A percentile compares a stretch with the other conserved stretches of the same genome.
Conservation (phyloP, 768 basidiomycete species). For the Sistotremastrum suecicum region DNA sequence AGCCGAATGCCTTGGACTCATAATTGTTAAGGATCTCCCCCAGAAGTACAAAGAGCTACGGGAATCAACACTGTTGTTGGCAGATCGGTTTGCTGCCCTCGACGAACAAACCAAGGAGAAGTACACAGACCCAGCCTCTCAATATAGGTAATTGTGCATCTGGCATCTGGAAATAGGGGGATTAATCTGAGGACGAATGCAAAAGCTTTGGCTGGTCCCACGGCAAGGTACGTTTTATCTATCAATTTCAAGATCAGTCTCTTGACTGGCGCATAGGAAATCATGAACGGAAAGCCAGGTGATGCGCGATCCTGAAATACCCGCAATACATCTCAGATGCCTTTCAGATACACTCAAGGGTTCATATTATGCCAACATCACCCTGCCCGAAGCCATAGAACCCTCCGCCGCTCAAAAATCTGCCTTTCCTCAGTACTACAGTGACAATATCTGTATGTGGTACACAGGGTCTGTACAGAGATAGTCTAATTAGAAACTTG, state of each 20-base stretch:
- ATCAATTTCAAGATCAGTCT: conserved; percentile 1
- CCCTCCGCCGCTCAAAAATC: conserved; percentile 40
- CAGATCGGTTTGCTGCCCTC: conserved; percentile 62
- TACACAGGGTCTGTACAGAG: conserved; percentile 1
- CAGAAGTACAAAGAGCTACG: conserved; percentile 44
- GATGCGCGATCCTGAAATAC: conserved; percentile 11
- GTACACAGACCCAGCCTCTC: conserved; percentile 56
- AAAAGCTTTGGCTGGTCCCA: conserved; percentile 92
- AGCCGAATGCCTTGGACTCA: conserved; percentile 62
- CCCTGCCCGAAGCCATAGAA: conserved; percentile 49
- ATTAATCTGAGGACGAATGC: neutral
- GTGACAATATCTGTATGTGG: conserved; percentile 68
- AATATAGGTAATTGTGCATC: conserved; percentile 46
- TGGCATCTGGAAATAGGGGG: neutral
- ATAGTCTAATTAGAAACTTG: conserved; percentile 1
- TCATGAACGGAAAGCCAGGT: conserved; percentile 90
- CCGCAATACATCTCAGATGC: conserved; percentile 1
- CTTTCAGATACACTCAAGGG: conserved; percentile 70
- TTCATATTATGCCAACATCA: conserved; percentile 84
- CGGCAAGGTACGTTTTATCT: conserved; percentile 50
- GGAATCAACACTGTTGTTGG: conserved; percentile 57
- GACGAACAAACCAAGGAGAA: conserved; percentile 54
- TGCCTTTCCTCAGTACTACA: conserved; percentile 74
- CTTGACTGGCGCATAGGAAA: conserved; percentile 37
- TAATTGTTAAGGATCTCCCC: conserved; percentile 75